Conservation (phyloP, 176 grass and related monocot genomes). For the Zoysia japonica region DNA sequence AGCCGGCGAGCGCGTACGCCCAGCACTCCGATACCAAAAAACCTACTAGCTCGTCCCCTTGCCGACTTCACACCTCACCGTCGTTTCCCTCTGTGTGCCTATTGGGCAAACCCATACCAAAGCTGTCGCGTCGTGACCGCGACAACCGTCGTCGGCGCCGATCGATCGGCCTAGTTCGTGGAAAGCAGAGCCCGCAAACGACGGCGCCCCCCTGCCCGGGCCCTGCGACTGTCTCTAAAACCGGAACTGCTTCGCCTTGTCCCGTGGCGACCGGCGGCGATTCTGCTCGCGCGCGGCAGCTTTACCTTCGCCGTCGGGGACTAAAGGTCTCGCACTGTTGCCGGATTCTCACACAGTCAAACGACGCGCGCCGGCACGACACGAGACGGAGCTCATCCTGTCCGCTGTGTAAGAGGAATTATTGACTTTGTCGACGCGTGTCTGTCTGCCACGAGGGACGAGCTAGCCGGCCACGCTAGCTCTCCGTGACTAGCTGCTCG, state of each 20-base stretch:
- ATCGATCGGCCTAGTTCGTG: neutral
- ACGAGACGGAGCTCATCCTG: neutral
- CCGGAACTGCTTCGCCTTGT: neutral
- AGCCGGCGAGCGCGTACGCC: too few relatives aligned
- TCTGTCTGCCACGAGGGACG: neutral
- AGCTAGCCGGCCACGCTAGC: neutral
- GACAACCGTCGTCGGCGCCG: too few relatives aligned
- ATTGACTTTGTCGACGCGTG: neutral
- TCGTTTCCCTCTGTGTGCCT: neutral
- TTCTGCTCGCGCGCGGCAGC: neutral
- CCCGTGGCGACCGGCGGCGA: neutral
- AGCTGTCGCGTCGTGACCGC: neutral
- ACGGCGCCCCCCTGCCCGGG: neutral
- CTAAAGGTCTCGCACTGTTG: neutral
- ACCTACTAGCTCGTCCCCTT: too few relatives aligned
- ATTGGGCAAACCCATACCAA: neutral
- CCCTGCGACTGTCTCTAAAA: neutral
- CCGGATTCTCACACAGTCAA: conserved; percentile 30
- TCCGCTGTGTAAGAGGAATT: neutral
- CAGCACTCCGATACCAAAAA: too few relatives aligned
- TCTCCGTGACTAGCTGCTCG: neutral
- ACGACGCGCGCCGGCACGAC: neutral
- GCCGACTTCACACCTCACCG: neutral
- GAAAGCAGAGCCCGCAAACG: neutral
- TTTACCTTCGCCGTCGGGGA: neutral